Evolutionary conservation across 2,329 filamentous ascomycete genomes (phyloP), one percentile per base, ranked within the genome.

Genomic region (Periglandula ipomoeae): DNA sequence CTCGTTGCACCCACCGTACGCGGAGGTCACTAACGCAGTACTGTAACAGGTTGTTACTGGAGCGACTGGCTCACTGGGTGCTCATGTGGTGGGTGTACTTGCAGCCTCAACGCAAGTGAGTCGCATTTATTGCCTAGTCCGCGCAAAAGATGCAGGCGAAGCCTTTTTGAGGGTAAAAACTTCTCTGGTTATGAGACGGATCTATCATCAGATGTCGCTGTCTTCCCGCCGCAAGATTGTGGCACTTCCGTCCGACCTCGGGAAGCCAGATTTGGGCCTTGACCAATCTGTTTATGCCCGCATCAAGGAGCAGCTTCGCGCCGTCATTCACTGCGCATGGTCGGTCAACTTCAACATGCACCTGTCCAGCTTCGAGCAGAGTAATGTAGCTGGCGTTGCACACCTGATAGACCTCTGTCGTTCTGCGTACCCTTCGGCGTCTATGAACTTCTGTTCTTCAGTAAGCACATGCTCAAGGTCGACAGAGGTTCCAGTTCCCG

Each of bases 11-110:
- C n/a, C n/a, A n/a, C n/a, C n/a, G n/a, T n/a, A n/a, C n/a, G n/a
- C n/a, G n/a, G n/a, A n/a, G n/a, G n/a, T n/a, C n/a, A n/a, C n/a
- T n/a, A n/a, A n/a, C n/a, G n/a, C n/a, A n/a, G n/a, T n/a, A n/a
- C n/a, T n/a, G n/a, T n/a, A n/a, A n/a, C n/a, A n/a, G n/a, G n/a
- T n/a, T n/a, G n/a, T 85, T 11, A 85, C 82, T 1, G 82, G 82
- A 9, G 74, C 75, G 1, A 85, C 82, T 0, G 82, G 82, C 6
- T 81, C 79, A 1, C 69, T 85, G 0, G 82, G 82, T 5, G 74
- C 79, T 0, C 79, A 84, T 55, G 64, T 82, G 1, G 68, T 80
- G 2, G 72, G 75, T 3, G 74, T 79, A n/a, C 71, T 87, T 13
- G 73, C 76, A 2, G 68, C 72, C 2, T 69, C 76, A n/a, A 70